These are phyloP conservation scores for Suillus subalutaceus DNA, from an alignment of 768 basidiomycete species.

Conservation along the genomic window DNA sequence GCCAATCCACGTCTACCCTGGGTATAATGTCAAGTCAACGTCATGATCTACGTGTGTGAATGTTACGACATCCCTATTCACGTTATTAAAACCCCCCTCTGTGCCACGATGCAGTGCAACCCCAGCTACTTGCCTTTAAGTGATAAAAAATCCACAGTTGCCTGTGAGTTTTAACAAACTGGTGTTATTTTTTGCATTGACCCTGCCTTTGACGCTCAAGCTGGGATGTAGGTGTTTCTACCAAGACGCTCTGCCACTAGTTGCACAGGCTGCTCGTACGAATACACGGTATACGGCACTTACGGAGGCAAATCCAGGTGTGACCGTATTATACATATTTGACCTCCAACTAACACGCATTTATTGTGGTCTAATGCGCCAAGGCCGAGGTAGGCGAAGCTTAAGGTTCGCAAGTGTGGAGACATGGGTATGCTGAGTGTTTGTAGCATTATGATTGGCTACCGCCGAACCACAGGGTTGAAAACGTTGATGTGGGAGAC, in stretches of 20 bases:
- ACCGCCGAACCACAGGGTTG: background rate
- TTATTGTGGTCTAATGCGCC: background rate
- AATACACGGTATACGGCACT: too few relatives aligned
- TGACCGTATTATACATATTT: background rate
- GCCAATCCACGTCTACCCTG: background rate
- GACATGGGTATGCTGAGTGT: background rate
- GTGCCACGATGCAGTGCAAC: too few relatives aligned
- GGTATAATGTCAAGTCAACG: background rate
- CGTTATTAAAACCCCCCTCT: too few relatives aligned
- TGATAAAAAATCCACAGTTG: too few relatives aligned
- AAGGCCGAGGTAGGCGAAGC: background rate
- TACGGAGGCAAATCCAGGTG: background rate
- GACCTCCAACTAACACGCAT: background rate
- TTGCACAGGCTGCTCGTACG: background rate
- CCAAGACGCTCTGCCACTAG: background rate
- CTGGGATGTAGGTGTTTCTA: background rate
- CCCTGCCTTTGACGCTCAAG: background rate
- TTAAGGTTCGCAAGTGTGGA: background rate
- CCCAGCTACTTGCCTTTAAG: background rate
- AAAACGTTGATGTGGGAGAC: background rate
- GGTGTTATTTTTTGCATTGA: background rate
- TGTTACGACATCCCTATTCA: background rate
- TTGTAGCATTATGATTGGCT: background rate
- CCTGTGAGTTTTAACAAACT: background rate
- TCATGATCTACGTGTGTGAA: background rate